Conservation (phyloP, 2,329 filamentous ascomycete genomes). For the Thyridium curvatum region DNA sequence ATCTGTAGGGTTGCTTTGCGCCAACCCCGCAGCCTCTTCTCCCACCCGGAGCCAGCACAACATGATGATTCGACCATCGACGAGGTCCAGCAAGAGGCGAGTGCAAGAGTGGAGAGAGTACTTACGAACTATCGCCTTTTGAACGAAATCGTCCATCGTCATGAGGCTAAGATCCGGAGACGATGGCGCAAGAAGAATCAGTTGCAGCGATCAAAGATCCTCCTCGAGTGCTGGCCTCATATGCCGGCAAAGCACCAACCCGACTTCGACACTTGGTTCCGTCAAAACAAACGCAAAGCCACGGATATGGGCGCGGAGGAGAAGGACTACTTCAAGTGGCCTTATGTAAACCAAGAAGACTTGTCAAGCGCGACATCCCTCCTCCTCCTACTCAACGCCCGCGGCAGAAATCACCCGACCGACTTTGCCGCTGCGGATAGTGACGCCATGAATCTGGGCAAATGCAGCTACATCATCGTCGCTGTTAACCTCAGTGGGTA, state of each 20-base stretch:
- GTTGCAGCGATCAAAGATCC: conserved; percentile 34
- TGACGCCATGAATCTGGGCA: conserved; percentile 22
- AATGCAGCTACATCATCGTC: conserved; percentile 13
- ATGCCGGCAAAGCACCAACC: conserved; percentile 45
- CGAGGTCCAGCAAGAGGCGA: no score
- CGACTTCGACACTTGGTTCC: conserved; percentile 37
- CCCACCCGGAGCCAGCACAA: no score
- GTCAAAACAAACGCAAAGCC: conserved; percentile 12
- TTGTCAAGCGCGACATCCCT: conserved; percentile 35
- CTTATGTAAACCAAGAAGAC: conserved; percentile 53
- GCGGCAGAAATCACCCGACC: conserved; percentile 38
- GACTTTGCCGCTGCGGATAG: conserved; percentile 41
- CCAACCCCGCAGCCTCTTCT: no score
- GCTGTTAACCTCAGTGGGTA: conserved; percentile 20
- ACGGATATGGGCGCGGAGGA: conserved; percentile 10
- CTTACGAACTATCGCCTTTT: conserved; percentile 13
- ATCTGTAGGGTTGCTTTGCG: no score
- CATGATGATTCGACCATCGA: no score
- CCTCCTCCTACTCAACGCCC: conserved; percentile 43
- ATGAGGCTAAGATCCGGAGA: conserved; percentile 43
- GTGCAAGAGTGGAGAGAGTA: no score
- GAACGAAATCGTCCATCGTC: conserved; percentile 36
- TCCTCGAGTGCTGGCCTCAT: conserved; percentile 40
- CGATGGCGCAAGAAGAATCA: conserved; percentile 49
- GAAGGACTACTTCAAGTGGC: conserved; percentile 38